These are phyloP conservation scores for Bremia lactucae DNA, from an alignment of 352 stramenopile genomes.

Conservation along the genomic window DNA sequence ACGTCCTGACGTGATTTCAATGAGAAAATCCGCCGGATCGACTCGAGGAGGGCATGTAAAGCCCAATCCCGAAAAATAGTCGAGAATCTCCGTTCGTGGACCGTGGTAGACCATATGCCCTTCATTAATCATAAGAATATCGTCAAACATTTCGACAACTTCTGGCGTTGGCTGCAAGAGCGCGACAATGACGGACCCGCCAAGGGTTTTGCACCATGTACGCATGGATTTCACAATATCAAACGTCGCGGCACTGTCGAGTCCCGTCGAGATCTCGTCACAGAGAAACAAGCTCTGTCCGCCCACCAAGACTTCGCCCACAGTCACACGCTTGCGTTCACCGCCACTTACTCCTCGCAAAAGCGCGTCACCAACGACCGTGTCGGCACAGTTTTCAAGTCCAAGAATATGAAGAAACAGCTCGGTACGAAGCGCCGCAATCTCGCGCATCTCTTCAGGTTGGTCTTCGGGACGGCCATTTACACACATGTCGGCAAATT, in stretches of 20 bases:
- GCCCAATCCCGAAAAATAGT: constrained; percentile 79
- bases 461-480: constrained; percentile 41
- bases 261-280: constrained; percentile 59
- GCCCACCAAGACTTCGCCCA: constrained; percentile 50
- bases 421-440: constrained; percentile 47
- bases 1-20: constrained; percentile 56
- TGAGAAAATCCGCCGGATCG: constrained; percentile 56
- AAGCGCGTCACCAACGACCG: constrained; percentile 84
- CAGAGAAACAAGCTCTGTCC: constrained; percentile 58
- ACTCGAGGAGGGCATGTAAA: constrained; percentile 54
- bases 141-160: constrained; percentile 91
- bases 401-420: constrained; percentile 77
- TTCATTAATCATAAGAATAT: constrained; percentile 90
- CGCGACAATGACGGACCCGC: constrained; percentile 25
- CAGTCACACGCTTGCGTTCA: constrained; percentile 76
- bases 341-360: constrained; percentile 86
- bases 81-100: constrained; percentile 44
- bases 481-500: constrained; percentile 20
- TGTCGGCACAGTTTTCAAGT: constrained; percentile 82
- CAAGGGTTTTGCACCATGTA: constrained; percentile 29
- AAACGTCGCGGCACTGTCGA: constrained; percentile 44
- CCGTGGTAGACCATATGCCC: constrained; percentile 91
- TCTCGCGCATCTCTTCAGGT: constrained; percentile 60
- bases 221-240: constrained; percentile 48
- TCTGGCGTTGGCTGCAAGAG: constrained; percentile 67